phyloP scores from a whole-genome alignment of 768 basidiomycete genomes.

The Dendrothele bispora region DNA sequence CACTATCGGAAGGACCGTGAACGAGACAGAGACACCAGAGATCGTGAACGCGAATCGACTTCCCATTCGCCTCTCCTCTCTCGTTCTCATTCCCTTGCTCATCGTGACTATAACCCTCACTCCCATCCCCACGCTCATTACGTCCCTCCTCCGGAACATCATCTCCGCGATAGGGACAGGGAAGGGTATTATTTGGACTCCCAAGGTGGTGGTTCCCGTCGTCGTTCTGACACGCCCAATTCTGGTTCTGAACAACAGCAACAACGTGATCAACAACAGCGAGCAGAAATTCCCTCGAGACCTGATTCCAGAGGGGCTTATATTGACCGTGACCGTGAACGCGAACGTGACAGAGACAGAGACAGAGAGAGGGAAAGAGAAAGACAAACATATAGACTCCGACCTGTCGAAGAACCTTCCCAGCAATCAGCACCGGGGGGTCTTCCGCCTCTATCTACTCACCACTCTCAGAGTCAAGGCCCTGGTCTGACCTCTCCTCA shows the following conservation, averaged over 20 bases:
- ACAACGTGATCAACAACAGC: slow-evolving; percentile 31
- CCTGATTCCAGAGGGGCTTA: slow-evolving; percentile 52
- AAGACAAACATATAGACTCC: slow-evolving; percentile 53
- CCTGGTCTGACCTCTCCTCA: too few species aligned
- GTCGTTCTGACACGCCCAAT: slow-evolving; percentile 59
- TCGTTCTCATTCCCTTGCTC: too few species aligned
- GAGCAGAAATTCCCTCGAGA: slow-evolving; percentile 48
- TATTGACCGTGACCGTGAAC: slow-evolving; percentile 50
- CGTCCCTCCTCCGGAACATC: slow-evolving; percentile 42
- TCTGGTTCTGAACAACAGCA: slow-evolving; percentile 46
- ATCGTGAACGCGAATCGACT: slow-evolving; percentile 35
- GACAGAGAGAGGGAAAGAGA: too few species aligned
- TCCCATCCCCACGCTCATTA: slow-evolving; percentile 31
- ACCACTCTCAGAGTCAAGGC: slow-evolving; percentile 30
- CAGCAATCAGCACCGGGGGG: too few species aligned
- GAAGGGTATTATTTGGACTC: slow-evolving; percentile 29
- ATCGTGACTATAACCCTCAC: too few species aligned
- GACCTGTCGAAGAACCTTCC: too few species aligned
- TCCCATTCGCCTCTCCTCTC: too few species aligned
- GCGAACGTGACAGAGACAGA: too few species aligned
- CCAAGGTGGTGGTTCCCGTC: too few species aligned
- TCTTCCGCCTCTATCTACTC: too few species aligned
- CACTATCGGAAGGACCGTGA: slow-evolving; percentile 38
- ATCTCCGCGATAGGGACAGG: slow-evolving; percentile 28
- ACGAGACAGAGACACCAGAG: slow-evolving; percentile 15